These are phyloP conservation scores for Monilinia fructicola DNA, from an alignment of 2,329 filamentous ascomycete genomes.

Conservation along the genomic window DNA sequence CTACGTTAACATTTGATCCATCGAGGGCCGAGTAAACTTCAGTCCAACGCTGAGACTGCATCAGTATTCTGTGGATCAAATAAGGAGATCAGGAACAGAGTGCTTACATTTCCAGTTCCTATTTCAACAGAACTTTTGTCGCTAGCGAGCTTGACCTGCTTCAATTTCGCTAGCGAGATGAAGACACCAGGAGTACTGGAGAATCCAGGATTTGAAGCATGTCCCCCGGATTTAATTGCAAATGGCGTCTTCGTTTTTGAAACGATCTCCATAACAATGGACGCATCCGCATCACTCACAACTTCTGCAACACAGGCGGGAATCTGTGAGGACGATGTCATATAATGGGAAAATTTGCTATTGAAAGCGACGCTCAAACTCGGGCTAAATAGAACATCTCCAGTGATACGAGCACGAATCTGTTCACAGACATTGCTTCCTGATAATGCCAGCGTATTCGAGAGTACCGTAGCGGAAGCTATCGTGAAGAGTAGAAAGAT, in stretches of 20 bases:
- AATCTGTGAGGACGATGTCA: slow-evolving; percentile 35
- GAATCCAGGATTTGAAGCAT: slow-evolving; percentile 35
- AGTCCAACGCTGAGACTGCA: slow-evolving; percentile 25
- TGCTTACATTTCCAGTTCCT: slow-evolving; percentile 28
- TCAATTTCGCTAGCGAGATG: slow-evolving; percentile 27
- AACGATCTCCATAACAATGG: slow-evolving; percentile 35
- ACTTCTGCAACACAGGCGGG: slow-evolving; percentile 38
- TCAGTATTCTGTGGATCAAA: neutral
- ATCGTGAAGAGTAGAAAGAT: slow-evolving; percentile 2
- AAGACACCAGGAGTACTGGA: slow-evolving; percentile 34
- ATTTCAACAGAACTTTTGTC: slow-evolving; percentile 28
- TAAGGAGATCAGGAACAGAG: slow-evolving; percentile 11
- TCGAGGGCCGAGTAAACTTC: slow-evolving; percentile 28
- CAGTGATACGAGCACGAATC: slow-evolving; percentile 9
- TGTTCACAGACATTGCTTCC: slow-evolving; percentile 19
- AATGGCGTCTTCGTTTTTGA: slow-evolving; percentile 37
- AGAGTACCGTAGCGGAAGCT: slow-evolving; percentile 4
- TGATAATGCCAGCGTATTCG: neutral
- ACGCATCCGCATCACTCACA: slow-evolving; percentile 33
- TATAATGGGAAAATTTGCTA: slow-evolving; percentile 35
- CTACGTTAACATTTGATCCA: slow-evolving; percentile 25
- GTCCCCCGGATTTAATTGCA: slow-evolving; percentile 45
- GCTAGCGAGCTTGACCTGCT: slow-evolving; percentile 22
- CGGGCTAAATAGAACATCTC: slow-evolving; percentile 4
- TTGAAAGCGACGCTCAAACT: slow-evolving; percentile 21